Evolutionary conservation across 768 basidiomycete genomes (phyloP), one percentile per base, ranked within the genome.

Genomic region (Psilocybe sp.): DNA sequence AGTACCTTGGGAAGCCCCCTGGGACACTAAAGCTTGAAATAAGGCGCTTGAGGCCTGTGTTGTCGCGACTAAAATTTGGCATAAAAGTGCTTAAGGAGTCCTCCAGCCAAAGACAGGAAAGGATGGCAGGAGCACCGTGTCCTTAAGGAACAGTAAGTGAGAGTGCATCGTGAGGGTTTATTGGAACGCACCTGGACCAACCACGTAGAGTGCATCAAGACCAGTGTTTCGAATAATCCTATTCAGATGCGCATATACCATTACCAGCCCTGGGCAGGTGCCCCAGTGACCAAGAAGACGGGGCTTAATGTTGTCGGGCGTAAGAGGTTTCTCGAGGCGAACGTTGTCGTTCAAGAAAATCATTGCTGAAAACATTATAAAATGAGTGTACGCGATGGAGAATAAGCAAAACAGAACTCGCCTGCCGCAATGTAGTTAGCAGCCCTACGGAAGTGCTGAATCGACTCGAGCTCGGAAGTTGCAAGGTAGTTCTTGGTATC

Each of bases 81-180:
- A 78, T 71, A 62, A 87, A 88, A 2, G 57, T 63, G 13, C 75
- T 67, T 15, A 88, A 72, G 1, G 89, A 82, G 49, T 87, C 84
- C 66, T 97, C 93, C 52, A 94, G 72, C 85, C 87, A 95, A 6
- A 94, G 79, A 56, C 83, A 85, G 9, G 92, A 79, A n/a, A 97
- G 78, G 20, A 95, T 79, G 19, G 82, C 91, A 16, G 93, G 93
- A 5, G 93, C 92, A 33, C 91, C 92, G 59, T 94, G 90, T 12
- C 87, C 87, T 71, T 64, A 7, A 49, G 44, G 11, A 12, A 33
- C 36, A 50, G 16, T 19, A 35, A n/a, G 47, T 31, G 15, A 36
- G 1, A 47, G 32, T 28, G 14, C 35, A 32, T 23, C 11, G 14
- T 19, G 35, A 2, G n/a, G 12, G 20, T 9, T 19, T 23, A 11